A percentile compares a stretch with the other conserved stretches of the same genome.
Evolutionary conservation across 208 protist species (phyloP).

Genomic region (Herpetomonas samuelpessoai): DNA sequence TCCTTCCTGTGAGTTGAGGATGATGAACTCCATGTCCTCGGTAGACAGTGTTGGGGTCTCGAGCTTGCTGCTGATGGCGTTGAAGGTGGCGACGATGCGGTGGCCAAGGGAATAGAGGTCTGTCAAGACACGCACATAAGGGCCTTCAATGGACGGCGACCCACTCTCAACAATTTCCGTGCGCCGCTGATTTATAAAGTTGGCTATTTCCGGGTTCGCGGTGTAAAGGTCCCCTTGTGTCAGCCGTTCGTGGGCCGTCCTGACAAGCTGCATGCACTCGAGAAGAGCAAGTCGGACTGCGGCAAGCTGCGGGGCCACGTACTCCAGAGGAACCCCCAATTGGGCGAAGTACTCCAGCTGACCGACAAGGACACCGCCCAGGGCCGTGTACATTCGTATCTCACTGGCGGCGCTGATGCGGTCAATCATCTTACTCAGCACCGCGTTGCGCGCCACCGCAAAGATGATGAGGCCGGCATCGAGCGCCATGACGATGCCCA

Average conservation of each 20-base stretch:
- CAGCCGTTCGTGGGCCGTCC: conserved; percentile 5
- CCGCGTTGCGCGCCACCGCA: background rate
- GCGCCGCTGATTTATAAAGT: conserved; percentile 7
- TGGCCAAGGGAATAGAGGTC: conserved; percentile 8
- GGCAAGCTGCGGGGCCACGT: background rate
- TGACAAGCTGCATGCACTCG: background rate
- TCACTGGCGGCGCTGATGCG: conserved; percentile 8
- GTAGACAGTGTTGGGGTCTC: background rate
- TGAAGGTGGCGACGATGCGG: background rate
- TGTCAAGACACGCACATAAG: background rate
- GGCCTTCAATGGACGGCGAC: conserved; percentile 11
- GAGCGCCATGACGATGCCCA: conserved; percentile 1
- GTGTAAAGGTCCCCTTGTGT: conserved; percentile 7
- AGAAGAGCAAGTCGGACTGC: background rate
- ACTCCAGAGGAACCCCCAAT: background rate
- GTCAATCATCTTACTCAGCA: conserved; percentile 1
- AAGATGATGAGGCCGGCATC: conserved; percentile 5
- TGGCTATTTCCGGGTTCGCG: background rate
- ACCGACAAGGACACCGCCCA: background rate
- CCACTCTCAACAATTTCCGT: conserved; percentile 8
- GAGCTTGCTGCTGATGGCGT: background rate
- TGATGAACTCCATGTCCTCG: conserved; percentile 1
- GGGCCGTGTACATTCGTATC: background rate
- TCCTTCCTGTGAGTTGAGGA: conserved; percentile 3
- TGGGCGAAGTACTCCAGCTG: background rate